Conservation (phyloP, 306 rosid genomes). For the Abrus pulchellus region DNA sequence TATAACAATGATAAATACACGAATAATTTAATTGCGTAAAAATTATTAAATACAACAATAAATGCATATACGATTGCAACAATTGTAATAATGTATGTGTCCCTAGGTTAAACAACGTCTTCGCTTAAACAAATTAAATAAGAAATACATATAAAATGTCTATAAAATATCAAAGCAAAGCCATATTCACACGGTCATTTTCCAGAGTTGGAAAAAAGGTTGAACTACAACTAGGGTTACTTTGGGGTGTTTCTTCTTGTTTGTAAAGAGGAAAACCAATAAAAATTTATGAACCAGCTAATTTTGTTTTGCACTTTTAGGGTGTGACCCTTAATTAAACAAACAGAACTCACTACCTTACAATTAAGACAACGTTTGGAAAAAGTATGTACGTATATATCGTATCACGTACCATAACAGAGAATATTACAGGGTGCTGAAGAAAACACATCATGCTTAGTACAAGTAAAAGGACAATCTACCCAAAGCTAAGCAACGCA, state of each 20-base stretch:
- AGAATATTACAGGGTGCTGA: background rate
- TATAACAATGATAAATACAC: too few species aligned
- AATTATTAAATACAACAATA: too few species aligned
- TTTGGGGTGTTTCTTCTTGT: background rate
- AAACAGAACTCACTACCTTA: slow-evolving; percentile 17
- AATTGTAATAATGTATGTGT: too few species aligned
- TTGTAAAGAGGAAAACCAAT: background rate
- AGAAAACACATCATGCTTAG: slow-evolving; percentile 30
- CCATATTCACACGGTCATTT: background rate
- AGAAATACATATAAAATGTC: background rate
- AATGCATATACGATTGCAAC: too few species aligned
- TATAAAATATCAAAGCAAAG: background rate
- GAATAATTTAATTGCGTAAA: too few species aligned
- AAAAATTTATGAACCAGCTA: background rate
- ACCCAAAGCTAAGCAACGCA: slow-evolving; percentile 10
- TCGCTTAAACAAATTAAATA: background rate
- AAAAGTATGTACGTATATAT: background rate
- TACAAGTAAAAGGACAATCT: slow-evolving; percentile 13
- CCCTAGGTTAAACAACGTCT: background rate
- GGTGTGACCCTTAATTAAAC: slow-evolving; percentile 5
- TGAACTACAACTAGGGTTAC: background rate
- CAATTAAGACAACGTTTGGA: background rate
- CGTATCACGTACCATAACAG: background rate
- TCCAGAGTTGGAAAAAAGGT: background rate
- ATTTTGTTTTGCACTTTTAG: background rate